phyloP scores from a whole-genome alignment of 2,329 filamentous ascomycete species.

The Cylindrodendrum hubeiense region DNA sequence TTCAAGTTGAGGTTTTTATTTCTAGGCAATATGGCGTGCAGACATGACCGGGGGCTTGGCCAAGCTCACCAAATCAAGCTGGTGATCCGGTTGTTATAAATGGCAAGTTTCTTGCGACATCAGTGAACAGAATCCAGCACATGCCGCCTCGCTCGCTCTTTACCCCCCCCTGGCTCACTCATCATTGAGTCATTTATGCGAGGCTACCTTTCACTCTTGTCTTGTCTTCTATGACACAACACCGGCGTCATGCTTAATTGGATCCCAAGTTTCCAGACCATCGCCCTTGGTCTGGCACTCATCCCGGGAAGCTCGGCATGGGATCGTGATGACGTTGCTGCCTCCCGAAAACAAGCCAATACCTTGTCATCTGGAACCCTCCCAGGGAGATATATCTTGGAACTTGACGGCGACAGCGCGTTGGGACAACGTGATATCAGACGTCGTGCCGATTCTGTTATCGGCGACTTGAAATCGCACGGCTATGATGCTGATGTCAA shows the following conservation, averaged over 20 bases:
- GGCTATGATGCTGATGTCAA: constrained; percentile 5
- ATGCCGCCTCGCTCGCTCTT: neutral
- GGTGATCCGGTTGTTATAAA: neutral
- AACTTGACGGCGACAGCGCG: neutral
- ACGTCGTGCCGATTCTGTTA: neutral
- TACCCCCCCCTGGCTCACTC: neutral
- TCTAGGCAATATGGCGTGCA: neutral
- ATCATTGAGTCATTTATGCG: neutral
- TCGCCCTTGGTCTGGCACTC: neutral
- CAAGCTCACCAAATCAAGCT: neutral
- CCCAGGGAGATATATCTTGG: constrained; percentile 14
- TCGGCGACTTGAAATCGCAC: neutral
- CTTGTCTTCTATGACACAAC: neutral
- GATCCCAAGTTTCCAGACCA: neutral
- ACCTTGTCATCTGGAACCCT: neutral
- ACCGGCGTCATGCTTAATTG: neutral
- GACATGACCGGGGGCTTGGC: neutral
- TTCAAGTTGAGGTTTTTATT: neutral
- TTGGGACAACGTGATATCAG: neutral
- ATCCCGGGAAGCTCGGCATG: neutral
- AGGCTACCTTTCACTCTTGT: neutral
- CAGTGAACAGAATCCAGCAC: neutral
- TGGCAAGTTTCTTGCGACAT: neutral
- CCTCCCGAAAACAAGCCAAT: neutral
- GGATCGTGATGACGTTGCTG: constrained; percentile 6